Evolutionary conservation across 306 rosid genomes (phyloP), one percentile per base, ranked within the genome.

Genomic region (Castanea mollissima): DNA sequence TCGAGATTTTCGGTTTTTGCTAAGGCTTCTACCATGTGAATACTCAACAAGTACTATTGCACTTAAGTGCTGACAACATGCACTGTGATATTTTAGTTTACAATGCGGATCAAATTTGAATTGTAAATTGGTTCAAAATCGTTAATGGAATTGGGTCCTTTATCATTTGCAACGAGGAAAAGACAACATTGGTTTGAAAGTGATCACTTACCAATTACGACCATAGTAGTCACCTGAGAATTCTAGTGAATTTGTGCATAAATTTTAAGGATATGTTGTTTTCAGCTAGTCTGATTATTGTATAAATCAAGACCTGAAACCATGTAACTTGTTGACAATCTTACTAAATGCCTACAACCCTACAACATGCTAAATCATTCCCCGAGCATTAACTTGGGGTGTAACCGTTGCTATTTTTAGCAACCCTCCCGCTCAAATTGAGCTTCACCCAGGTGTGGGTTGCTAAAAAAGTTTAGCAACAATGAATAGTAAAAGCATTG

Each of bases 1-100:
- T 94, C 98, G 59, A 63, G 86, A 83, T 94, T 94, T 81, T 88
- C 88, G 46, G 85, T 87, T 83, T 94, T 89, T 79, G 96, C 90
- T 51, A 89, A 88, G 84, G 97, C 97, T 69, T 90, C 98, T 35
- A 81, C 87, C 29, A 77, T 92, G 90, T 92, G 85, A 77, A 59
- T 77, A 73, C 56, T 5, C 73, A 60, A 70, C 76, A 56, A 83
- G 79, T 60, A 35, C 38, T 21, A 62, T 68, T 38, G n/a, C 56
- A 59, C 71, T 55, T 57, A 9, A 55, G 46, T 25, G 76, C 71
- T 63, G 79, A 73, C 44, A 29, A 55, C 49, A 55, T 27, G 27
- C 29, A 27, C 51, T 65, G 23, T 62, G 77, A 60, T 15, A 38
- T 75, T 57, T 65, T 77, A 23, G 56, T 12, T 34, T 14, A 9